A percentile compares a stretch with the other conserved stretches of the same genome.
Evolutionary conservation across 2,329 filamentous ascomycete species (phyloP).

Genomic region (Pseudogymnoascus verrucosus): DNA sequence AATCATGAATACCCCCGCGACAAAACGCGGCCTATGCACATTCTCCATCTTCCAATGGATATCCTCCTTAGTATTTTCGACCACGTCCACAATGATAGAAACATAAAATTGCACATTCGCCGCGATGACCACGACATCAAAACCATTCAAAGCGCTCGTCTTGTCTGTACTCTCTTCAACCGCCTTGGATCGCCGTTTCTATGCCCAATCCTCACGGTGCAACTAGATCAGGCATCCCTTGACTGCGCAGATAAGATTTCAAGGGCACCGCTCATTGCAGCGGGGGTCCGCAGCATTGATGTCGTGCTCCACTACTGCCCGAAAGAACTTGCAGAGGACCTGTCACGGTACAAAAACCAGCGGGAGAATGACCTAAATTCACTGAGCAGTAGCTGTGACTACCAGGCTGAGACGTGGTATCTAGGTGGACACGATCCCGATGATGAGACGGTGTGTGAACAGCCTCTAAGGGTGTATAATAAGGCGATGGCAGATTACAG

Average conservation of each 20-base stretch:
- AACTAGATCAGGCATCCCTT: background rate
- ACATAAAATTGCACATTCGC: background rate
- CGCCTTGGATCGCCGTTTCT: background rate
- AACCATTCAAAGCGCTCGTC: background rate
- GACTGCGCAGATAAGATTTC: background rate
- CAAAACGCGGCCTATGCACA: background rate
- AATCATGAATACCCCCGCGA: background rate
- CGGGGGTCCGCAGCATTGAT: background rate
- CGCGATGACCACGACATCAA: background rate
- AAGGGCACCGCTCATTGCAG: background rate
- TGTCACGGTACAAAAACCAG: background rate
- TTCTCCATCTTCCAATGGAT: constrained; percentile 7
- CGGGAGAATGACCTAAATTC: background rate
- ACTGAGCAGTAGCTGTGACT: too few relatives aligned
- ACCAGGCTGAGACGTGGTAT: too few relatives aligned
- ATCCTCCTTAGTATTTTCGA: constrained; percentile 4
- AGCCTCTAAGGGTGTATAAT: too few relatives aligned
- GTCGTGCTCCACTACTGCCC: constrained; percentile 1
- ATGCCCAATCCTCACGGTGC: background rate
- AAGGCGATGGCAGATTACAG: background rate
- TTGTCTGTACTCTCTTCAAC: constrained; percentile 4
- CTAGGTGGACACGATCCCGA: too few relatives aligned
- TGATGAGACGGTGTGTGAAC: too few relatives aligned
- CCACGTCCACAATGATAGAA: background rate
- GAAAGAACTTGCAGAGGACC: background rate